Percentiles rank a stretch among this genome's conserved stretches.
Conservation (phyloP, 257 asterid species). For the Solanum infundibuliforme region DNA sequence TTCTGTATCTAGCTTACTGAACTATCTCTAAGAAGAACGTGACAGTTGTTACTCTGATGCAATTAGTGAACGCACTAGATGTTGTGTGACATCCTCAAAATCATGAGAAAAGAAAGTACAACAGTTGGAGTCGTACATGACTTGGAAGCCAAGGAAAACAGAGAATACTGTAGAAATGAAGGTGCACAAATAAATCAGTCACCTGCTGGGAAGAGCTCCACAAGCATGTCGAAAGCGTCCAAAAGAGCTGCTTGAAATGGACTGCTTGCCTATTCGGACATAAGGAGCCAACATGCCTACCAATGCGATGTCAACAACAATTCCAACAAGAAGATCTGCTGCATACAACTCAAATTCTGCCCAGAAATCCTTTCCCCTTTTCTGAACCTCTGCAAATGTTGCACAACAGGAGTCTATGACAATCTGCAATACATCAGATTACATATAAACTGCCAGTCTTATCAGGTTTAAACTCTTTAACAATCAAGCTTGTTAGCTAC, state of each 20-base stretch:
- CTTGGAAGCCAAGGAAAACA: not conserved
- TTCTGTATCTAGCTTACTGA: not conserved
- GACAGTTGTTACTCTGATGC: not conserved
- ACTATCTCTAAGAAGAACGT: not conserved
- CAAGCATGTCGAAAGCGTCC: constrained; percentile 49
- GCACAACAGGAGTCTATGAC: constrained; percentile 94
- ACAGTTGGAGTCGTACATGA: not conserved
- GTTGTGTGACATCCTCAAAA: not conserved
- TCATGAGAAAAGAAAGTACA: not conserved
- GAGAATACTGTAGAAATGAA: not conserved
- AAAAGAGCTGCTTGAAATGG: constrained; percentile 50
- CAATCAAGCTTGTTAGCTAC: not conserved
- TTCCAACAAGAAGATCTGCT: constrained; percentile 85
- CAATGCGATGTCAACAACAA: constrained; percentile 85
- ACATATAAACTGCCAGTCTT: not conserved
- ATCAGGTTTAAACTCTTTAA: not conserved
- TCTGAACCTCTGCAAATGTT: constrained; percentile 90
- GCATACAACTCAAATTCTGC: constrained; percentile 93
- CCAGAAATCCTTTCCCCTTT: constrained; percentile 96
- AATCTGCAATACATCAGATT: constrained; percentile 32
- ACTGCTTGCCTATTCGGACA: constrained; percentile 65
- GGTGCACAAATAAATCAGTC: not conserved
- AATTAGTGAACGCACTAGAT: not conserved
- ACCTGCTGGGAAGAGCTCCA: constrained; percentile 94
- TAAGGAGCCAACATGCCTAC: constrained; percentile 97